Percentiles rank a stretch among this genome's conserved stretches.
Conservation (phyloP, 208 protist genomes). For the Porcisia hertigi region DNA sequence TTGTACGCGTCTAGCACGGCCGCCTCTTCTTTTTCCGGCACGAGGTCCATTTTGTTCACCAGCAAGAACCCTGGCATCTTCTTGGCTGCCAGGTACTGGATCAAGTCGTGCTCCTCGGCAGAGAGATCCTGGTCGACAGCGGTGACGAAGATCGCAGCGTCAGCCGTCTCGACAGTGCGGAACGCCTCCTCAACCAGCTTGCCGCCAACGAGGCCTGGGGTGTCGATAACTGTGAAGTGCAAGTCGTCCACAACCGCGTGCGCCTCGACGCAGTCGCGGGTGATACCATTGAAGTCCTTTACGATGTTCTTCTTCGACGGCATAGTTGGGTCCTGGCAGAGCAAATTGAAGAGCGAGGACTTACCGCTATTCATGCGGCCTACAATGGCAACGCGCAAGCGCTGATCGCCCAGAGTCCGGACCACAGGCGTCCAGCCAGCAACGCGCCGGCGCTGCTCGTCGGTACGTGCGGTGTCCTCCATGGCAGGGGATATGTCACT, state of each 20-base stretch:
- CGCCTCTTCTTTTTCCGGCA: constrained; percentile 56
- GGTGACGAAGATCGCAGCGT: constrained; percentile 80
- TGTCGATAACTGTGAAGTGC: constrained; percentile 91
- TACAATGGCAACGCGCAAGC: constrained; percentile 84
- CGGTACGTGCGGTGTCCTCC: constrained; percentile 54
- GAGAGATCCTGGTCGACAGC: constrained; percentile 68
- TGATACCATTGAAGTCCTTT: constrained; percentile 89
- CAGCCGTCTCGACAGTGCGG: constrained; percentile 81
- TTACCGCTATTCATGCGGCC: constrained; percentile 91
- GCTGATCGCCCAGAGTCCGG: constrained; percentile 76
- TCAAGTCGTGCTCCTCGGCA: constrained; percentile 67
- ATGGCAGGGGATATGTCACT: constrained; percentile 83
- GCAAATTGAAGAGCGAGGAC: constrained; percentile 90
- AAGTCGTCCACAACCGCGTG: constrained; percentile 66
- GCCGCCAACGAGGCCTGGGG: constrained; percentile 79
- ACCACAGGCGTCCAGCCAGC: constrained; percentile 85
- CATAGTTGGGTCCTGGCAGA: constrained; percentile 70
- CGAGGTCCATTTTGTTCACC: constrained; percentile 91
- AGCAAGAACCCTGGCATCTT: constrained; percentile 73
- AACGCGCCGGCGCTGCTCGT: constrained; percentile 72
- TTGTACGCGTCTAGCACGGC: constrained; percentile 66
- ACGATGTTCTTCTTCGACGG: constrained; percentile 66
- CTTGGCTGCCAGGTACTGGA: constrained; percentile 67
- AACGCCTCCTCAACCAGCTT: constrained; percentile 85
- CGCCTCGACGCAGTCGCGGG: constrained; percentile 85